phyloP scores from a whole-genome alignment of 208 protist species.

The Spongospora subterranea region DNA sequence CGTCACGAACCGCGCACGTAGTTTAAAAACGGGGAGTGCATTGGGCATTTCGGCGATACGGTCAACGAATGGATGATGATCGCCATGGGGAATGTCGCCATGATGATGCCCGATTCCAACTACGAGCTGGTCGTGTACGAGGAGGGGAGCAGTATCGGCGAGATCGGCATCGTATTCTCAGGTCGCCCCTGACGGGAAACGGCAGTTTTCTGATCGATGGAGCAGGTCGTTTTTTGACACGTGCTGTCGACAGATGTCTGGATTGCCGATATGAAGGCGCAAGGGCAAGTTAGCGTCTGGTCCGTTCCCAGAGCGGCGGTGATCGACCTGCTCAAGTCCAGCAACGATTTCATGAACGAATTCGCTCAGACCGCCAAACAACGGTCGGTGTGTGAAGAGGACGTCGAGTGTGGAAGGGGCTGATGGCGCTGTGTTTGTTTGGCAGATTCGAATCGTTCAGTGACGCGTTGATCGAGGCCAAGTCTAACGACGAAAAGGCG shows the following conservation, averaged over 20 bases:
- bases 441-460: background rate
- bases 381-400: background rate
- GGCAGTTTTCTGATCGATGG: background rate
- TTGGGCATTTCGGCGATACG: conserved; percentile 52
- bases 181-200: background rate
- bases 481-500: background rate
- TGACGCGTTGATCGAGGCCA: background rate
- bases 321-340: background rate
- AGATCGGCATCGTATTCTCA: conserved; percentile 45
- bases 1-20: background rate
- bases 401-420: background rate
- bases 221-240: background rate
- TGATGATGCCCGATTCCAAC: conserved; percentile 3
- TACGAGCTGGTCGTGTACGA: conserved; percentile 7
- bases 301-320: background rate
- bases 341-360: background rate
- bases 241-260: background rate
- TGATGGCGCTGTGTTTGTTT: background rate
- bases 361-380: background rate
- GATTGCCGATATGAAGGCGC: background rate
- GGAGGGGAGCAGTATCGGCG: background rate
- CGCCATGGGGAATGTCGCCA: background rate
- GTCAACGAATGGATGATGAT: conserved; percentile 46
- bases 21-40: conserved; percentile 47
- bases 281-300: conserved; percentile 4